Percentiles rank a stretch among this genome's conserved stretches.
Evolutionary conservation across 495 filamentous ascomycete genomes (phyloP).

Genomic region (Filosporella fistucella): DNA sequence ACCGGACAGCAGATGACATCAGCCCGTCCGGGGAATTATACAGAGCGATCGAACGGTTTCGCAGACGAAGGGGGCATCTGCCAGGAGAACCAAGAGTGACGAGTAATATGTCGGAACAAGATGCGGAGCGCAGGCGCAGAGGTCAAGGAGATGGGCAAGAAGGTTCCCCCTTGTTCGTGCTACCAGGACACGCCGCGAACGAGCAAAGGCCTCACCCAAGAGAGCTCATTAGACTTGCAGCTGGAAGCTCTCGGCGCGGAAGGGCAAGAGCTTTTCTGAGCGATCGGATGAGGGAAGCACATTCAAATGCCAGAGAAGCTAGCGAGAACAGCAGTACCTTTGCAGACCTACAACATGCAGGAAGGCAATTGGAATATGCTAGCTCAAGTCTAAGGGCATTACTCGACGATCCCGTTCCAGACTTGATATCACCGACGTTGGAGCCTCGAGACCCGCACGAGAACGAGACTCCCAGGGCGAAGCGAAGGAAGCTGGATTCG

Average conservation of each 20-base stretch:
- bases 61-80: conserved; percentile 15
- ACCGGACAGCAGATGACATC: conserved; percentile 27
- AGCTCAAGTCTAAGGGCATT: conserved; percentile 41
- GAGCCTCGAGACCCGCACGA: conserved; percentile 32
- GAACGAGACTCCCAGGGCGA: conserved; percentile 44
- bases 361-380: conserved; percentile 33
- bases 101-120: conserved; percentile 16
- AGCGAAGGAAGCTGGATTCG: conserved; percentile 71
- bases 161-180: conserved; percentile 14
- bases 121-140: conserved; percentile 3
- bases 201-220: conserved; percentile 8
- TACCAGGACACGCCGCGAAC: conserved; percentile 9
- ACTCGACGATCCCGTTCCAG: conserved; percentile 40
- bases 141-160: conserved; percentile 5
- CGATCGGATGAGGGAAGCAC: conserved; percentile 28
- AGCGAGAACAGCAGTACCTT: conserved; percentile 7
- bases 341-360: conserved; percentile 17
- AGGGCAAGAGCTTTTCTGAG: conserved; percentile 27
- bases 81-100: neutral
- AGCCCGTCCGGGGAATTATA: conserved; percentile 38
- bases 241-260: conserved; percentile 11
- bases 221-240: conserved; percentile 6
- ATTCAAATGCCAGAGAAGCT: conserved; percentile 15
- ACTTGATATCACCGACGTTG: conserved; percentile 31
- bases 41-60: conserved; percentile 39